Base-by-base conservation (phyloP, 345 rosid species). In the Corchorus capsularis region DNA sequence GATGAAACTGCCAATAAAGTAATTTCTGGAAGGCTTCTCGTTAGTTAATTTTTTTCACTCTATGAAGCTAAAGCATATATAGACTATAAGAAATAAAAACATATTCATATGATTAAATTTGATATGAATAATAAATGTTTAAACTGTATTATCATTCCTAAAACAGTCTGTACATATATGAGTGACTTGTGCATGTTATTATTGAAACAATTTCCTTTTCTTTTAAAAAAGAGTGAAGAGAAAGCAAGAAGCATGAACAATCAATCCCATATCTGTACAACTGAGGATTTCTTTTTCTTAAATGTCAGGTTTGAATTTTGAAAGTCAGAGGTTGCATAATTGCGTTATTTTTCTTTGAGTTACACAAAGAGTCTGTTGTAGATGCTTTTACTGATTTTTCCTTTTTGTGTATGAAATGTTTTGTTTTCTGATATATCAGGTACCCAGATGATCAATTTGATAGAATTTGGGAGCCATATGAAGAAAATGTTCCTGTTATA, bases 401-500 rank as follows among this genome's bases (percentile, higher is more conserved):
- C 27, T 27, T 27, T 3, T 50, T 72, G 43, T 37, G 8, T 56
- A 34, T 67, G 16, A 47, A 46, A 27, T 27, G 27, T 27, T 27
- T 27, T 19, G 6, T 72, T 45, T 57, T 16, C 57, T 20, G 78
- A 6, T 46, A 63, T 39, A 37, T 50, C 87, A 96, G 96, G 79
- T 93, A 81, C 74, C 98, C 96, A 34, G 94, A 93, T 79, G 98
- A 96, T 83, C 83, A 57, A 66, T 93, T 86, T 71, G 92, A 91
- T 83, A 89, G 98, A 72, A 77, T 81, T 61, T 96, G 99, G 99
- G 92, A 84, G 83, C 92, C 93, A 45, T 89, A 83, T 39, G 86
- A 80, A 41, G 75, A 74, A 47, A 76, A 69, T 19, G 70, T 60
- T 55, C 49, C 78, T 37, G 75, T 81, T 5, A 47, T 63, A 35